A percentile compares a stretch with the other conserved stretches of the same genome.
These are phyloP conservation scores for Gossypium australe DNA, from an alignment of 345 rosid species.

Conservation along the genomic window DNA sequence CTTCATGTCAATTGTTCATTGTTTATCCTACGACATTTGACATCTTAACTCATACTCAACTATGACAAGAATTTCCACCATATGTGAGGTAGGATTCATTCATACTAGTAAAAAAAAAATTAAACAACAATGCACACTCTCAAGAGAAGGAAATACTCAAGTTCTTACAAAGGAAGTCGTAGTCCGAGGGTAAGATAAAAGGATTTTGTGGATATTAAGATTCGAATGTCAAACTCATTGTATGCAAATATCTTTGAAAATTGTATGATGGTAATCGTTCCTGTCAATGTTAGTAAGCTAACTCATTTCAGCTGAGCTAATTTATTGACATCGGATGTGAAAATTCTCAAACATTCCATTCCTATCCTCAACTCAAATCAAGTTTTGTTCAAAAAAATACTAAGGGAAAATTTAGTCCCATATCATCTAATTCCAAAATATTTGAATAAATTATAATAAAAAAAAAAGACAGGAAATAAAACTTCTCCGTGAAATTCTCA, in stretches of 20 bases:
- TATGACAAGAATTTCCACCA: too few species aligned
- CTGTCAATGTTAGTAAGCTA: background rate
- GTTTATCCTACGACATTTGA: too few species aligned
- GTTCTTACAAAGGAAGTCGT: background rate
- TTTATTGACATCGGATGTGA: background rate
- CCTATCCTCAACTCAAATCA: background rate
- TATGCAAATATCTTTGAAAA: too few species aligned
- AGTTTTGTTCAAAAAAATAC: background rate
- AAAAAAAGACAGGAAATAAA: background rate
- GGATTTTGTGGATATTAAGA: too few species aligned
- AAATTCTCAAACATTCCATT: background rate
- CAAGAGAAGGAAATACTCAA: background rate
- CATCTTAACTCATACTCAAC: too few species aligned
- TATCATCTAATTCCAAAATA: background rate
- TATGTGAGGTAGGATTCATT: background rate
- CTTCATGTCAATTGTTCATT: too few species aligned
- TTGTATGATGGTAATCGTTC: background rate
- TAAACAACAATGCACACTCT: background rate
- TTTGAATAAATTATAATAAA: background rate
- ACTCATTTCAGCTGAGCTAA: background rate
- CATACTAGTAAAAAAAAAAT: too few species aligned
- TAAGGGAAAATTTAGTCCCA: background rate
- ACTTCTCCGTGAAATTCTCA: conserved; percentile 12
- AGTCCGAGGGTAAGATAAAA: too few species aligned
- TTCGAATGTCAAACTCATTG: too few species aligned